Conservation (phyloP, 2,329 filamentous ascomycete genomes). For the Aotearoamyces nothofagi region DNA sequence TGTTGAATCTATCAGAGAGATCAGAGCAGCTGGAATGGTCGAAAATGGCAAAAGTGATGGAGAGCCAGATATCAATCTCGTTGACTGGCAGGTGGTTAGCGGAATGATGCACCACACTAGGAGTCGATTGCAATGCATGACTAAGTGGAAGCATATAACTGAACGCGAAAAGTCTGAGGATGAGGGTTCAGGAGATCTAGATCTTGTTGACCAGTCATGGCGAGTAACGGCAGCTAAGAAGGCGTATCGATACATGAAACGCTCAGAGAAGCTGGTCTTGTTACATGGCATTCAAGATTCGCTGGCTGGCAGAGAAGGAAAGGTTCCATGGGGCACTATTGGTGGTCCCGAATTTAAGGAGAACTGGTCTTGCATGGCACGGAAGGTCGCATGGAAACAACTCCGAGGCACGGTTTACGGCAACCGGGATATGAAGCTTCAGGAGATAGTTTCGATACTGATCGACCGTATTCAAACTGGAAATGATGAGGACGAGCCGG, state of each 20-base stretch:
- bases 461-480: slow-evolving; percentile 12
- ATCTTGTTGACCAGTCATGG: slow-evolving; percentile 20
- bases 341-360: slow-evolving; percentile 24
- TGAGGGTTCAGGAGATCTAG: slow-evolving; percentile 4
- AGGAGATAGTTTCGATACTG: slow-evolving; percentile 12
- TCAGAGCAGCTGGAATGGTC: slow-evolving; percentile 16
- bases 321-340: slow-evolving; percentile 34
- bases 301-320: slow-evolving; percentile 24
- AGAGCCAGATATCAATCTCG: slow-evolving; percentile 23
- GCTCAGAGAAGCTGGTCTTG: slow-evolving; percentile 28
- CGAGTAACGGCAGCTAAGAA: slow-evolving; percentile 26
- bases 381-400: slow-evolving; percentile 14
- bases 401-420: slow-evolving; percentile 14
- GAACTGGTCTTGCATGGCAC: slow-evolving; percentile 19
- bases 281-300: slow-evolving; percentile 27
- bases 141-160: slow-evolving; percentile 46
- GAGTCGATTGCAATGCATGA: slow-evolving; percentile 50
- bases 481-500: slow-evolving; percentile 2
- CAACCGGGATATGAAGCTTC: slow-evolving; percentile 15
- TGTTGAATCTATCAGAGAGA: slow-evolving; percentile 29
- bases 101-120: slow-evolving; percentile 43
- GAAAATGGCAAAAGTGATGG: slow-evolving; percentile 14
- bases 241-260: slow-evolving; percentile 26
- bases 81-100: slow-evolving; percentile 48
- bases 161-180: slow-evolving; percentile 13